Evolutionary conservation across 2,329 filamentous ascomycete genomes (phyloP).

Genomic region (Epichloe sibirici): DNA sequence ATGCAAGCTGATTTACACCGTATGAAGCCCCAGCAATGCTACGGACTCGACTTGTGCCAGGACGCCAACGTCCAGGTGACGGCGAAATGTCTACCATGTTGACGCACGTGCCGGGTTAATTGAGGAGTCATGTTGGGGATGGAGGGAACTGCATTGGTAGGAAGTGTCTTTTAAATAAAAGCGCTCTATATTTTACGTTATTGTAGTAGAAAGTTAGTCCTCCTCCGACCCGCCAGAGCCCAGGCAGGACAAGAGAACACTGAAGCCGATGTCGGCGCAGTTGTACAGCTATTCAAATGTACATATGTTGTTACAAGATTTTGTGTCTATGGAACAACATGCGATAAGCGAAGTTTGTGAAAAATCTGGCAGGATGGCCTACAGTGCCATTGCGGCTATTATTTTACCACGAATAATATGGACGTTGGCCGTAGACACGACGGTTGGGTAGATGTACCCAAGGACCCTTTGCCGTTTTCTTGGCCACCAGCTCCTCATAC

Average conservation of each 20-base stretch:
- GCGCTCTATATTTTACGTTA: conserved; percentile 1
- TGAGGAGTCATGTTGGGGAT: neutral
- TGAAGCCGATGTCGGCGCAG: conserved; percentile 7
- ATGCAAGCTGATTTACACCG: neutral
- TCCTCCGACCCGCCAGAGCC: neutral
- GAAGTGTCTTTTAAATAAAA: neutral
- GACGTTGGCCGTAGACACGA: conserved; percentile 70
- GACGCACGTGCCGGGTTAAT: neutral
- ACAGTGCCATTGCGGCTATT: neutral
- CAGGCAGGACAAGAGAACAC: neutral
- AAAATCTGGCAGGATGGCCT: neutral
- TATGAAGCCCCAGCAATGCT: neutral
- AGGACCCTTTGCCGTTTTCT: conserved; percentile 60
- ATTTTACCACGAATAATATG: conserved; percentile 83
- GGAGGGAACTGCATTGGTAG: neutral
- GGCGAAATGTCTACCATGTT: neutral
- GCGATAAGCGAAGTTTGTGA: neutral
- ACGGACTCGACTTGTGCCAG: neutral
- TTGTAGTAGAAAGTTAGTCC: neutral
- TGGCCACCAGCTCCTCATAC: conserved; percentile 64
- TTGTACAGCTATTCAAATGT: conserved; percentile 20
- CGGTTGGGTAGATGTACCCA: conserved; percentile 86
- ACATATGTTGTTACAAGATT: conserved; percentile 22
- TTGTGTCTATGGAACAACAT: neutral
- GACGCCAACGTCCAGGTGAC: neutral